Evolutionary conservation across 139 green algal genomes (phyloP), one percentile per base, ranked within the genome.

Genomic region (Diplosphaera chodatii): DNA sequence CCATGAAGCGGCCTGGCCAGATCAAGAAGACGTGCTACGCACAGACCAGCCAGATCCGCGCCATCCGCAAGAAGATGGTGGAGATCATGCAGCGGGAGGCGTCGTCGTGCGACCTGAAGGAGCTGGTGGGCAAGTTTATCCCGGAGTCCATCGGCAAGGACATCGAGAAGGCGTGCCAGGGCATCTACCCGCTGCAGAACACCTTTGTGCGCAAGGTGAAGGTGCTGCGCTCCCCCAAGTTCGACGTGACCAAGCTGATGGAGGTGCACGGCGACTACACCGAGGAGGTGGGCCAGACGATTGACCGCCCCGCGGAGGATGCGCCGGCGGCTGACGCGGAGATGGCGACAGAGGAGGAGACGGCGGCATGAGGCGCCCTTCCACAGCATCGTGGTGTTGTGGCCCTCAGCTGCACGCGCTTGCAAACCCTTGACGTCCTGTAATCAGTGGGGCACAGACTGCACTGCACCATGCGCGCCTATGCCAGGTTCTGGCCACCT

Each of bases 71-170:
- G 78, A 98, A 98, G 90, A 99, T 99, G 95, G 85, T 89, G 72
- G 95, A 99, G 77, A 97, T 99, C 86, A 98, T 98, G 86, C 88
- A 81, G 40, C 84, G 90, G 40, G 93, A 99, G 89, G 89, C 92
- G 34, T 81, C 76, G 73, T 81, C 76, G 59, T 96, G 86, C 79
- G 95, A 99, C 89, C 85, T 99, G 33, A 99, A 99, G 93, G 93
- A 98, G 69, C 86, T 98, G 55, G 95, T 99, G 29, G 82, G 83
- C 77, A 99, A 99, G 85, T 94, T 99, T 82, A 99, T 99, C 86
- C 95, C 95, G 31, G 95, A 99, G 87, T 86, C 91, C 70, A 98
- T 99, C 69, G 95, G 74, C 75, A 97, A 97, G 86, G 92, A 96
- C 71, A 97, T 99, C 76, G 92, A 97, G 84, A 98, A 98, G 92